A percentile compares a stretch with the other conserved stretches of the same genome.
Evolutionary conservation across 495 filamentous ascomycete genomes (phyloP).

Genomic region (Talaromyces thailandensis): DNA sequence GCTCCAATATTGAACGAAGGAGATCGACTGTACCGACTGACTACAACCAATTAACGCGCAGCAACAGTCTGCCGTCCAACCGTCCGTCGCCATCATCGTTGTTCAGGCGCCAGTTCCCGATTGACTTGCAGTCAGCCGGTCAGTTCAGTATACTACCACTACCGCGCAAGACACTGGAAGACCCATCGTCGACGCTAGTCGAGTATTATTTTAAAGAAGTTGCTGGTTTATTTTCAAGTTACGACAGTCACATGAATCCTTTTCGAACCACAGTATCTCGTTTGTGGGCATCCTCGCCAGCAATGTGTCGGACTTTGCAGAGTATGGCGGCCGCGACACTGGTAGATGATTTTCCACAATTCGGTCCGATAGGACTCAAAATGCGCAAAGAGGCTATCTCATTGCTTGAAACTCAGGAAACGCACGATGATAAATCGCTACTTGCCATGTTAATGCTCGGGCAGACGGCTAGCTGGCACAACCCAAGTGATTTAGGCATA

Average conservation of each 20-base stretch:
- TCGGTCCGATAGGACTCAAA: constrained; percentile 38
- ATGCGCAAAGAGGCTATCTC: constrained; percentile 44
- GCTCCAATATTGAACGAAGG: not conserved
- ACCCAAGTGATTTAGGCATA: constrained; percentile 43
- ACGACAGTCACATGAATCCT: constrained; percentile 50
- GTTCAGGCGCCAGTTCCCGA: not conserved
- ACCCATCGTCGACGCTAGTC: constrained; percentile 44
- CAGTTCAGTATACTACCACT: constrained; percentile 1
- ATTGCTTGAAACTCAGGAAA: constrained; percentile 34
- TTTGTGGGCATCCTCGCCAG: constrained; percentile 45
- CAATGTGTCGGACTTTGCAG: constrained; percentile 51
- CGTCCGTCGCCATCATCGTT: not conserved
- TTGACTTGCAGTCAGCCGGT: not conserved
- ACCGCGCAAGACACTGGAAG: constrained; percentile 16
- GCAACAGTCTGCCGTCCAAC: not conserved
- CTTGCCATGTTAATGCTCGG: constrained; percentile 47
- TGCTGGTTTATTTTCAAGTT: constrained; percentile 47
- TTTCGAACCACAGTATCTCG: constrained; percentile 47
- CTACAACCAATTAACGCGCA: not conserved
- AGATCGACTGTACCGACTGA: not conserved
- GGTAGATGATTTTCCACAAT: constrained; percentile 46
- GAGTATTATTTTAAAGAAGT: constrained; percentile 56
- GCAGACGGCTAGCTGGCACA: constrained; percentile 49
- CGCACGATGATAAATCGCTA: constrained; percentile 39
- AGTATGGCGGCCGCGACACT: constrained; percentile 54